Evolutionary conservation across 2,329 filamentous ascomycete species (phyloP).

Genomic region (Colletotrichum kahawae): DNA sequence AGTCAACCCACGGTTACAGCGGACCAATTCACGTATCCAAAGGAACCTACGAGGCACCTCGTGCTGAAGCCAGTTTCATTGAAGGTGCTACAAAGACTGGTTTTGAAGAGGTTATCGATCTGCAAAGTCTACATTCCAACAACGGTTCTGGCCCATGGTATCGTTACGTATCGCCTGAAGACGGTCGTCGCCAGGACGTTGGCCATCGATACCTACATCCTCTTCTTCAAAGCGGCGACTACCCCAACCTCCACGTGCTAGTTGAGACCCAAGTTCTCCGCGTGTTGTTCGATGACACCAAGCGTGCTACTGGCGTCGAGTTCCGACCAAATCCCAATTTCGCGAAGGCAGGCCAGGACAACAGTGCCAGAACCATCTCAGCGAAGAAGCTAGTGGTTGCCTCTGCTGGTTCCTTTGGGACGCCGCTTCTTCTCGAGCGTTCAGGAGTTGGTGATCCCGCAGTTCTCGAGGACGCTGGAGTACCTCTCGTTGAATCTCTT

Average conservation of each 20-base stretch:
- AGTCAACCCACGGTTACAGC: constrained; percentile 46
- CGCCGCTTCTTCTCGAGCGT: not conserved
- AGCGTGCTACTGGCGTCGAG: not conserved
- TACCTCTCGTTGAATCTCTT: not conserved
- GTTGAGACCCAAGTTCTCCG: not conserved
- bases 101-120: constrained; percentile 28
- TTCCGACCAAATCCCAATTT: not conserved
- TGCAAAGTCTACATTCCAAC: constrained; percentile 47
- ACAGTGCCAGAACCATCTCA: not conserved
- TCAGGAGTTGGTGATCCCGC: not conserved
- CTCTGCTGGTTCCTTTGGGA: not conserved
- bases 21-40: constrained; percentile 55
- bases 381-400: not conserved
- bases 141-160: constrained; percentile 26
- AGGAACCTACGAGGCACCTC: constrained; percentile 44
- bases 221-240: constrained; percentile 27
- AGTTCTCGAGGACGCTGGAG: not conserved
- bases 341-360: not conserved
- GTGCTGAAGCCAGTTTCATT: constrained; percentile 48
- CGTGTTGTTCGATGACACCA: not conserved
- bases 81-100: constrained; percentile 32
- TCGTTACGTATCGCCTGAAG: constrained; percentile 29
- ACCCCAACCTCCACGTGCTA: constrained; percentile 34
- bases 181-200: constrained; percentile 48
- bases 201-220: constrained; percentile 33